phyloP scores from a whole-genome alignment of 2,329 filamentous ascomycete species.

The Penicillium sp. region DNA sequence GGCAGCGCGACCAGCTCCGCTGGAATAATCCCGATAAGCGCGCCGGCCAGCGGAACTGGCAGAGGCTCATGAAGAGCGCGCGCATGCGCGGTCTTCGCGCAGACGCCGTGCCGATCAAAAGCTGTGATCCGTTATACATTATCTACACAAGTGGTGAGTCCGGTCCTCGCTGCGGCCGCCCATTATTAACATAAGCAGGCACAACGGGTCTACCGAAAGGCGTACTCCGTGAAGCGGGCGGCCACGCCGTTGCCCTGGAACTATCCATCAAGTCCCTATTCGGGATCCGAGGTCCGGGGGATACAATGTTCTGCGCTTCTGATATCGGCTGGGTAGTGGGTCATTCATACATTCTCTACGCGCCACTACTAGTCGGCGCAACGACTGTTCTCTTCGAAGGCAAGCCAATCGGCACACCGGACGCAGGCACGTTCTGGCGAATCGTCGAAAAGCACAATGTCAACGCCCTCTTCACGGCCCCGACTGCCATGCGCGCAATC shows the following conservation, averaged over 20 bases:
- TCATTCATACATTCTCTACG: conserved; percentile 86
- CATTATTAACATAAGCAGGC: conserved; percentile 44
- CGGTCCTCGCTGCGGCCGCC: too few species aligned
- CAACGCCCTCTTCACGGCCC: conserved; percentile 81
- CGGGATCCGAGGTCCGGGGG: conserved; percentile 77
- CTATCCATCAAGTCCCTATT: conserved; percentile 83
- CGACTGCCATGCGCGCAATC: conserved; percentile 84
- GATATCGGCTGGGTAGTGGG: conserved; percentile 95
- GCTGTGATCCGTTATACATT: conserved; percentile 80
- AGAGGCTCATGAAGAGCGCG: conserved; percentile 71
- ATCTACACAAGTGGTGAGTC: conserved; percentile 73
- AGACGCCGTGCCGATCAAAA: conserved; percentile 74
- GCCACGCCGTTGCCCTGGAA: conserved; percentile 82
- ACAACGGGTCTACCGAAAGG: conserved; percentile 84
- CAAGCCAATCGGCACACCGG: conserved; percentile 88
- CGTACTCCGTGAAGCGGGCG: conserved; percentile 78
- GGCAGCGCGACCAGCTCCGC: conserved; percentile 75
- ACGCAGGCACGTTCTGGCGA: conserved; percentile 86
- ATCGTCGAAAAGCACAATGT: conserved; percentile 83
- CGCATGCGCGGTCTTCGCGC: conserved; percentile 67
- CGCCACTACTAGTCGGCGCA: conserved; percentile 79
- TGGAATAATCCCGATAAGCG: conserved; percentile 71
- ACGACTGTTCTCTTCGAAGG: conserved; percentile 89
- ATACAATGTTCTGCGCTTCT: conserved; percentile 77
- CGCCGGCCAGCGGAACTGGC: conserved; percentile 78